Percentiles rank a stretch among this genome's conserved stretches.
Conservation (phyloP, 169 alveolate species). For the Plasmodium coatneyi region DNA sequence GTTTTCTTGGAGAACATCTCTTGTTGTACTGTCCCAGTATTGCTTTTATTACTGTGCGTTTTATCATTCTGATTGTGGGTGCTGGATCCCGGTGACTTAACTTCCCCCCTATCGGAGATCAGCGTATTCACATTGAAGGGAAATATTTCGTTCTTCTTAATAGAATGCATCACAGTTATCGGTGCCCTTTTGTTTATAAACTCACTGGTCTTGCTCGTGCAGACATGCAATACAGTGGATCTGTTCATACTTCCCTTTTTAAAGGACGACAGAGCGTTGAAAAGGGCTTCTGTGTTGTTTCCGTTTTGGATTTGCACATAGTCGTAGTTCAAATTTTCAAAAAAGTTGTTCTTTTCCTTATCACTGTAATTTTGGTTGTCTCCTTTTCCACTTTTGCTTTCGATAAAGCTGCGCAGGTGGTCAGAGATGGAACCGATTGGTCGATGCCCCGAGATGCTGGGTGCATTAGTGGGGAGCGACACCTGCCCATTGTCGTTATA, state of each 20-base stretch:
- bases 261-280: constrained; percentile 70
- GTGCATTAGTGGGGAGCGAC: constrained; percentile 87
- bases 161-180: constrained; percentile 83
- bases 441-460: constrained; percentile 73
- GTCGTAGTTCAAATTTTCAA: constrained; percentile 74
- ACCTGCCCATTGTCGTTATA: constrained; percentile 91
- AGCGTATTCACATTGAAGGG: neutral
- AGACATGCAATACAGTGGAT: constrained; percentile 85
- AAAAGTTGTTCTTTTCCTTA: constrained; percentile 26
- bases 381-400: neutral
- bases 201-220: constrained; percentile 87
- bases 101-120: neutral
- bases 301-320: constrained; percentile 88
- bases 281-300: constrained; percentile 80
- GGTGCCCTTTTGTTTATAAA: constrained; percentile 82
- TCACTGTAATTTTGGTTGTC: neutral
- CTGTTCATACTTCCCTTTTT: constrained; percentile 23
- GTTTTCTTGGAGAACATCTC: constrained; percentile 60
- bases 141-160: constrained; percentile 62
- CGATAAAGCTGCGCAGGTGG: constrained; percentile 50
- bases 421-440: constrained; percentile 78
- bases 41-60: neutral
- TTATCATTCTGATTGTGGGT: neutral
- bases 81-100: neutral
- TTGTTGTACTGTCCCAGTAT: neutral